Evolutionary conservation across 345 rosid genomes (phyloP).

Genomic region (Heritiera littoralis): DNA sequence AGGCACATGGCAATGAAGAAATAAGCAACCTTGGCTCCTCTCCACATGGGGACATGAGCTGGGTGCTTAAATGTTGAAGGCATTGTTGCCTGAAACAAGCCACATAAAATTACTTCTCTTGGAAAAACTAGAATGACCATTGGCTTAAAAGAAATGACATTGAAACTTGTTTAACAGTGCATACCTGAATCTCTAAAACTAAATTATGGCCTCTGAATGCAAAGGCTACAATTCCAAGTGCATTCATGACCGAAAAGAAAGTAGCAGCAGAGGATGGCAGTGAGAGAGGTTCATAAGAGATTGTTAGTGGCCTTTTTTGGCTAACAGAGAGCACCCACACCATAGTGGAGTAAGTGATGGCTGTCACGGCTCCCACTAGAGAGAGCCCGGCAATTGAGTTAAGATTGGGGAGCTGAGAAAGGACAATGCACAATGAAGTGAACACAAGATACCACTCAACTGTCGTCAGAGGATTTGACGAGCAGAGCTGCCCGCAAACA

Average conservation of each 20-base stretch:
- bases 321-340: conserved; percentile 98
- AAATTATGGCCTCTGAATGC: conserved; percentile 94
- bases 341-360: conserved; percentile 88
- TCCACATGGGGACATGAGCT: conserved; percentile 99
- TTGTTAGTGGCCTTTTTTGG: conserved; percentile 78
- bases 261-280: conserved; percentile 63
- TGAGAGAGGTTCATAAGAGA: conserved; percentile 75
- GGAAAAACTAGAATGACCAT: not conserved
- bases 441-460: conserved; percentile 97
- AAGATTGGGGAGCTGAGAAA: conserved; percentile 97
- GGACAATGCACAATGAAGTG: conserved; percentile 87
- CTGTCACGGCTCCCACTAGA: conserved; percentile 88
- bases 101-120: conserved; percentile 4
- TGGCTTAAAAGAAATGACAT: not conserved
- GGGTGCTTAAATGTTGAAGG: conserved; percentile 98
- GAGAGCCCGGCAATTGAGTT: conserved; percentile 96
- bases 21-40: conserved; percentile 93
- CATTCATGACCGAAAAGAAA: conserved; percentile 73
- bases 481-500: conserved; percentile 89
- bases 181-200: conserved; percentile 90
- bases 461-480: conserved; percentile 86
- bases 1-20: conserved; percentile 86
- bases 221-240: conserved; percentile 92
- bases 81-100: conserved; percentile 75
- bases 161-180: not conserved